Conservation (phyloP, 768 basidiomycete species). For the Suillus variegatus region DNA sequence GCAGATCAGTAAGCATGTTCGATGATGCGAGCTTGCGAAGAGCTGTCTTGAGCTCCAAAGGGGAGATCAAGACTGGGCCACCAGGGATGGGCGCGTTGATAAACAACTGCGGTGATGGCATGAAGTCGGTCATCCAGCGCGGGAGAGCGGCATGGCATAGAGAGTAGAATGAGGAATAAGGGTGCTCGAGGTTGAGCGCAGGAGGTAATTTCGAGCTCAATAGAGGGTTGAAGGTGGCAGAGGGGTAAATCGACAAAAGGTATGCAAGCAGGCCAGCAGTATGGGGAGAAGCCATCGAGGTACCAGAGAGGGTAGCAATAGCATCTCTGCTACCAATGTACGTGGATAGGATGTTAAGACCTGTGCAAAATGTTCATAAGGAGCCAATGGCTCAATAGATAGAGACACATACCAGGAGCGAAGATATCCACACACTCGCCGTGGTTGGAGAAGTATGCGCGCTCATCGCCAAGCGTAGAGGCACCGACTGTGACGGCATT, state of each 20-base stretch:
- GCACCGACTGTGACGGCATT: constrained; percentile 96
- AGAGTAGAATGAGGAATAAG: constrained; percentile 51
- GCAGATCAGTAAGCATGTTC: constrained; percentile 48
- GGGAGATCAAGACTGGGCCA: constrained; percentile 50
- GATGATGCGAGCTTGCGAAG: constrained; percentile 60
- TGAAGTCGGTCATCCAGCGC: constrained; percentile 53
- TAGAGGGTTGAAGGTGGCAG: constrained; percentile 56
- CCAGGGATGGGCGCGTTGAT: constrained; percentile 45
- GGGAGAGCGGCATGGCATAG: constrained; percentile 58
- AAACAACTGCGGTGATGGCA: constrained; percentile 55
- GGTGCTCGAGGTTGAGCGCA: constrained; percentile 34
- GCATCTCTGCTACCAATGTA: constrained; percentile 66
- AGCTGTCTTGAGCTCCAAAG: constrained; percentile 76
- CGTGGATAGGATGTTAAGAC: constrained; percentile 88
- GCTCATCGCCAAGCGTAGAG: constrained; percentile 75
- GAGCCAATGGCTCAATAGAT: background rate
- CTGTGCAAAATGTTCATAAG: constrained; percentile 25
- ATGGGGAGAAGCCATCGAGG: constrained; percentile 96
- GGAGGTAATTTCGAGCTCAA: constrained; percentile 41
- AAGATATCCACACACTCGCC: constrained; percentile 93
- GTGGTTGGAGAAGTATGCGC: constrained; percentile 92
- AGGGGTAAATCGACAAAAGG: constrained; percentile 86
- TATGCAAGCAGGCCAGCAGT: constrained; percentile 89
- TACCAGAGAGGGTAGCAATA: constrained; percentile 82
- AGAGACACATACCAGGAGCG: constrained; percentile 61